Evolutionary conservation across 2,329 filamentous ascomycete species (phyloP), one percentile per base, ranked within the genome.

Genomic region (Ophioceras dolichostomum): DNA sequence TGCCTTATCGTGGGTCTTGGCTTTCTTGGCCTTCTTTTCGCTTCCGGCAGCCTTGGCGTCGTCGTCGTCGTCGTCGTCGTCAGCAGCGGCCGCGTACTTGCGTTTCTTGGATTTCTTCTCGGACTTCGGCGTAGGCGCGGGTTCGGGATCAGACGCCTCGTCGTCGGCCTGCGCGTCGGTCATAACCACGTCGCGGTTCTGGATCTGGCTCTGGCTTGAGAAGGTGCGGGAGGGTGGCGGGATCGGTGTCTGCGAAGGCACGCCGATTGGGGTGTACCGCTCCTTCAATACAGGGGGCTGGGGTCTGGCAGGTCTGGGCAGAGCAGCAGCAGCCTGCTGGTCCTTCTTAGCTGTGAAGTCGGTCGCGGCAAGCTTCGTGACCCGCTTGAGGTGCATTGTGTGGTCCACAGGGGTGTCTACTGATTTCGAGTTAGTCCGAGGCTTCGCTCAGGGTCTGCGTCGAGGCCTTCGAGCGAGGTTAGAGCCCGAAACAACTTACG

Each of bases 251-350:
- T 17, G 35, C 5, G 27, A 22, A 4, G 27, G 53, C 31, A 73
- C 64, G 20, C 82, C 82, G 32, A 80, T 70, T 1, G 82, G 81
- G 38, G 69, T 68, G 55, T 73, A 86, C 24, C 81, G 73, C 56
- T 77, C 70, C 48, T 69, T 75, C 38, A 88, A 59, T 6, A 76
- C 79, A 48, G 70, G 66, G 2, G 83, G 80, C 53, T 87, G 83
- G 32, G 71, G 63, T 41, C 78, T 71, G 34, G 74, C 62, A 2
- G 66, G 54, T 41, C 64, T 73, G 39, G 68, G 61, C 4, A 68
- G 59, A 3, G 66, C 45, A 13, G 43, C 39, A 3, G 66, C 45
- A 13, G 43, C 39, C 18, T 38, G 40, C 22, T 39, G 36, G 31
- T 27, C 33, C 35, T n/a, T 38, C n/a, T 24, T 33, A n/a, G 43